phyloP scores from a whole-genome alignment of 2,329 filamentous ascomycete genomes.

The Diplodia seriata region DNA sequence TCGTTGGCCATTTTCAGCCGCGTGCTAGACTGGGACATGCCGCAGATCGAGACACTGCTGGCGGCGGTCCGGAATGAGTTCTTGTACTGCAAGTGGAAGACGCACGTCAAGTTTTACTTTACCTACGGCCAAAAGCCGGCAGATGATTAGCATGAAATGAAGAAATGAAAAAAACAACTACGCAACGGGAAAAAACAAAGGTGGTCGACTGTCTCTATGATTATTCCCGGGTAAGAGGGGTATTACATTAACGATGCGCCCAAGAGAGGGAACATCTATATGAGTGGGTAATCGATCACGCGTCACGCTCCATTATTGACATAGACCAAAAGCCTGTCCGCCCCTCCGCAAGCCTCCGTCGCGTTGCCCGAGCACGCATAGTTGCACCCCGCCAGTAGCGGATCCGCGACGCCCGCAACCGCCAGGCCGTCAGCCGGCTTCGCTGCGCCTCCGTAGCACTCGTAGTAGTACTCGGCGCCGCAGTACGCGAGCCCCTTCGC shows the following conservation, averaged over 20 bases:
- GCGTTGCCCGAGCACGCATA: constrained; percentile 28
- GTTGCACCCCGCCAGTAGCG: constrained; percentile 12
- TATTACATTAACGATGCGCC: constrained; percentile 6
- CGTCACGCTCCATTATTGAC: constrained; percentile 10
- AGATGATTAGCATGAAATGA: constrained; percentile 1
- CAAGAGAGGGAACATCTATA: neutral
- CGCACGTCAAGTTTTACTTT: constrained; percentile 47
- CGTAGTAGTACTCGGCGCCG: constrained; percentile 42
- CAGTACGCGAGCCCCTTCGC: constrained; percentile 38
- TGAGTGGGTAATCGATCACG: too few relatives aligned
- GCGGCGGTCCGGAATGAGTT: constrained; percentile 45
- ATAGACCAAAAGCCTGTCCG: constrained; percentile 16
- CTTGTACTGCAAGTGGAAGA: constrained; percentile 41
- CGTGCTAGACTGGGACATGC: constrained; percentile 45
- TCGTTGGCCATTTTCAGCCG: constrained; percentile 47
- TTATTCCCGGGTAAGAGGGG: neutral
- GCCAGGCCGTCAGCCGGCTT: constrained; percentile 33
- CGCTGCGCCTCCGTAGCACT: constrained; percentile 46
- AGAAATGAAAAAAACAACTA: neutral
- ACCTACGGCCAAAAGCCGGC: constrained; percentile 43
- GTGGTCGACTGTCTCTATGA: neutral
- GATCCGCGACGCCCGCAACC: neutral
- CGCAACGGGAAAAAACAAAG: neutral
- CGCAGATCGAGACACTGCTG: constrained; percentile 45
- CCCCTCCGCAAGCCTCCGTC: constrained; percentile 23